Conservation (phyloP, 1,284 basidiomycete genomes). For the Neonothopanus nambi region DNA sequence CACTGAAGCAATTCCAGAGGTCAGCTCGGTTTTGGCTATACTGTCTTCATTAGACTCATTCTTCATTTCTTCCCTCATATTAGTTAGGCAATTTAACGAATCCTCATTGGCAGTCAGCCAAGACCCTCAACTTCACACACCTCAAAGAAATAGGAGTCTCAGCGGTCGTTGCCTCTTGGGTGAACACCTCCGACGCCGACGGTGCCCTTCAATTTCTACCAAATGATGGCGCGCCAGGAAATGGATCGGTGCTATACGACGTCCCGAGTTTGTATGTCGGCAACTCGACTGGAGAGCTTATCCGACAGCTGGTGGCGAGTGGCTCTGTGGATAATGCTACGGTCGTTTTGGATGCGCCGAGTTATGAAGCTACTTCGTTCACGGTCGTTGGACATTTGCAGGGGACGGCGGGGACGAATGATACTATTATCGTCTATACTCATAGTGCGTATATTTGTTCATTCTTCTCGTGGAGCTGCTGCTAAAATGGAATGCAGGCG, state of each 20-base stretch:
- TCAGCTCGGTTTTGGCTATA: neutral
- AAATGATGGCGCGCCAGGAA: constrained; percentile 26
- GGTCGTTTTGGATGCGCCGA: constrained; percentile 29
- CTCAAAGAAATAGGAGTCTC: constrained; percentile 21
- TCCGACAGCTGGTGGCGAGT: constrained; percentile 21
- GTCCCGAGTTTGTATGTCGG: constrained; percentile 30
- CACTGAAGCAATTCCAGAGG: constrained; percentile 10
- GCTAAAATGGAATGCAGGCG: too few relatives aligned
- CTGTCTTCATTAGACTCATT: neutral
- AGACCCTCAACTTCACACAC: constrained; percentile 26
- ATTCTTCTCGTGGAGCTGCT: neutral
- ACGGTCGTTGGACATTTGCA: constrained; percentile 28
- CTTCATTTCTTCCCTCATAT: too few relatives aligned
- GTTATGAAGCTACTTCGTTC: constrained; percentile 19
- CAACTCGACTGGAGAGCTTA: constrained; percentile 28
- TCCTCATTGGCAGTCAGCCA: constrained; percentile 30
- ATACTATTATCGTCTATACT: constrained; percentile 29
- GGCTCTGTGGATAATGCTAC: constrained; percentile 24
- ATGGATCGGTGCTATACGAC: constrained; percentile 22
- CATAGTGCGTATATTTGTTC: constrained; percentile 23
- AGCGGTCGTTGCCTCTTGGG: constrained; percentile 28
- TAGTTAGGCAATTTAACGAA: constrained; percentile 31
- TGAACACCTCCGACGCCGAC: constrained; percentile 29
- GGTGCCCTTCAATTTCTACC: constrained; percentile 31
- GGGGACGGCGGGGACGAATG: constrained; percentile 20